phyloP scores from a whole-genome alignment of 441 rosid genomes.

The Pelargonium australe region DNA sequence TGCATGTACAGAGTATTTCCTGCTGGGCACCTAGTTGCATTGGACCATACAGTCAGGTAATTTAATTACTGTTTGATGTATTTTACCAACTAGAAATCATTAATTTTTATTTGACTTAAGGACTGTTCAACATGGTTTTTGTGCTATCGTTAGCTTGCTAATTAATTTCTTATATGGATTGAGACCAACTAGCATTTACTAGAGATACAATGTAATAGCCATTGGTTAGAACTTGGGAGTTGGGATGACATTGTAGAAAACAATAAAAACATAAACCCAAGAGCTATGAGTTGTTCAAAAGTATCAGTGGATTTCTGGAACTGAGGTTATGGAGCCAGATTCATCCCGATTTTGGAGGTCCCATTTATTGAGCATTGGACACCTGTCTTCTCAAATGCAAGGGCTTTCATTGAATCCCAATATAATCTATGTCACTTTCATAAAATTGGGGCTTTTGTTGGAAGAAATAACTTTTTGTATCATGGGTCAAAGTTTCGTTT shows the following conservation, averaged over 20 bases:
- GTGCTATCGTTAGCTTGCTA: neutral
- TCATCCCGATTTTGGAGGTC: neutral
- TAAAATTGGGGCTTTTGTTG: neutral
- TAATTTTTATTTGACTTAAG: neutral
- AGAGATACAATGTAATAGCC: neutral
- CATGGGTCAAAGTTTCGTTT: neutral
- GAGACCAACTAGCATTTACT: neutral
- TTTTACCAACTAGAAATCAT: neutral
- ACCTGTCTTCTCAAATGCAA: neutral
- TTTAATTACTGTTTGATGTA: slow-evolving; percentile 1
- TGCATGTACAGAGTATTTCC: slow-evolving; percentile 94
- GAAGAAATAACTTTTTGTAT: neutral
- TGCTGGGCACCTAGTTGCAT: slow-evolving; percentile 99
- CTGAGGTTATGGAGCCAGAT: neutral
- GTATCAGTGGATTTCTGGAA: neutral
- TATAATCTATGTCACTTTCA: neutral
- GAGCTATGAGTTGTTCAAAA: neutral
- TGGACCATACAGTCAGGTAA: slow-evolving; percentile 98
- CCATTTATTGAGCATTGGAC: neutral
- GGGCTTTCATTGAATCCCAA: neutral
- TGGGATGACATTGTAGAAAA: slow-evolving; percentile 1
- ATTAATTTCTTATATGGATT: neutral
- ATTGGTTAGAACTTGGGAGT: neutral
- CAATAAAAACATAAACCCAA: neutral
- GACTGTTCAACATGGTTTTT: neutral